These are phyloP conservation scores for Apiosordaria backusii DNA, from an alignment of 495 filamentous ascomycete genomes.

Conservation along the genomic window DNA sequence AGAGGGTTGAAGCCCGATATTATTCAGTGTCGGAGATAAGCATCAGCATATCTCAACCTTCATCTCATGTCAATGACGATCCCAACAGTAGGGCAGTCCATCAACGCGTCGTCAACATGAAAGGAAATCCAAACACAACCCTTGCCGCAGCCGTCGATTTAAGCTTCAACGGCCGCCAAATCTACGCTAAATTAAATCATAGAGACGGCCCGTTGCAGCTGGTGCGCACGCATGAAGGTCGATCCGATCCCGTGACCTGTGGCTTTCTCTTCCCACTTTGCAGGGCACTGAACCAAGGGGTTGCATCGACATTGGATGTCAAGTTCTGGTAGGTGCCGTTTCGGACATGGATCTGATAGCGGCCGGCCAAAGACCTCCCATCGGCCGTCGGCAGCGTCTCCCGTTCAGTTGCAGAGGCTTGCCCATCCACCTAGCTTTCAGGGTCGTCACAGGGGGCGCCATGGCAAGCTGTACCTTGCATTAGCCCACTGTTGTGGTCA, in stretches of 20 bases:
- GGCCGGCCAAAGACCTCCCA: not conserved
- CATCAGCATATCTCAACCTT: not conserved
- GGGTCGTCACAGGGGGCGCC: not conserved
- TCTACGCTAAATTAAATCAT: not conserved
- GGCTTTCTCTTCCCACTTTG: not conserved
- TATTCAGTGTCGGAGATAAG: not conserved
- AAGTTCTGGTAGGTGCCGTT: too few relatives aligned
- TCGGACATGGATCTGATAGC: not conserved
- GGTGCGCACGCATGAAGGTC: not conserved
- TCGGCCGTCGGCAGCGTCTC: not conserved
- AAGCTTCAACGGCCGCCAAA: constrained; percentile 1
- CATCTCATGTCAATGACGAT: not conserved
- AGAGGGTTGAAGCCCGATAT: not conserved
- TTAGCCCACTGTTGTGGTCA: constrained; percentile 19
- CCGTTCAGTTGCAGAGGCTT: not conserved
- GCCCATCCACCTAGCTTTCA: too few relatives aligned
- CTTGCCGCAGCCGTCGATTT: not conserved
- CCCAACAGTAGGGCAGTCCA: not conserved
- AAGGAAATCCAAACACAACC: too few relatives aligned
- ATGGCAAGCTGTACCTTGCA: constrained; percentile 20
- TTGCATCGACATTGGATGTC: not conserved
- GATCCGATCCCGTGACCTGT: not conserved
- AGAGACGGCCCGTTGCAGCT: constrained; percentile 3
- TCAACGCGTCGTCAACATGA: too few relatives aligned
- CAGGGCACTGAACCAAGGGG: too few relatives aligned